Evolutionary conservation across 768 basidiomycete species (phyloP), one percentile per base, ranked within the genome.

Genomic region (Austroboletus eburneus): DNA sequence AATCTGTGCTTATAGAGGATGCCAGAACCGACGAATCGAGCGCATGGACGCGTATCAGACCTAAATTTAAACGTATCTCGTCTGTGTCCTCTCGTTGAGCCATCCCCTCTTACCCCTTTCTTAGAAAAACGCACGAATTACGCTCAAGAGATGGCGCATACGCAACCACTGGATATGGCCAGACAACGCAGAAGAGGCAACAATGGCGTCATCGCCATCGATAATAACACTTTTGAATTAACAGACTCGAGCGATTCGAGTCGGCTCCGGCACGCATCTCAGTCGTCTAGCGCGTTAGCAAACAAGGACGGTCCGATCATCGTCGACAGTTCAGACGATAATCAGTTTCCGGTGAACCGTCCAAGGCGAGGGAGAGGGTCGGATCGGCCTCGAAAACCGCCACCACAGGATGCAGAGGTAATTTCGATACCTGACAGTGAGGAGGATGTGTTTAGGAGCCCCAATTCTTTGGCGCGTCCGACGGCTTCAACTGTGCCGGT

Each of bases 381-480:
- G 27, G 39, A 33, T 16, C 27, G 51, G 34, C 38, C 2, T 27
- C 25, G 33, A 4, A 36, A 1, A 0, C 52, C 50, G 21, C 59
- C 51, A 2, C 54, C 54, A 17, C 2, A 6, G n/a, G 20, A 49
- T 4, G 52, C 9, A 7, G 65, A 65, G 24, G 61, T 67, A 16
- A 66, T 66, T n/a, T 55, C 50, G 10, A 44, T 67, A n/a, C 41
- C 45, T 10, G 65, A 67, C 17, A 67, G 61, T 16, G 63, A 65
- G 0, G 50, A 54, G 3, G 57, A 53, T 9, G 1, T 10, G 22
- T 39, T 16, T 10, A 34, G 36, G 20, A 18, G 41, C 9, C 14
- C 16, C 37, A 20, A 4, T 45, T 23, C 27, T 18, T 34, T 21
- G 23, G 37, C 9, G 18, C 27, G 16, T 20, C 35, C 22, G 8